Conservation (phyloP, 192 early-diverging fungal genomes). For the Gryganskiella cystojenkinii region DNA sequence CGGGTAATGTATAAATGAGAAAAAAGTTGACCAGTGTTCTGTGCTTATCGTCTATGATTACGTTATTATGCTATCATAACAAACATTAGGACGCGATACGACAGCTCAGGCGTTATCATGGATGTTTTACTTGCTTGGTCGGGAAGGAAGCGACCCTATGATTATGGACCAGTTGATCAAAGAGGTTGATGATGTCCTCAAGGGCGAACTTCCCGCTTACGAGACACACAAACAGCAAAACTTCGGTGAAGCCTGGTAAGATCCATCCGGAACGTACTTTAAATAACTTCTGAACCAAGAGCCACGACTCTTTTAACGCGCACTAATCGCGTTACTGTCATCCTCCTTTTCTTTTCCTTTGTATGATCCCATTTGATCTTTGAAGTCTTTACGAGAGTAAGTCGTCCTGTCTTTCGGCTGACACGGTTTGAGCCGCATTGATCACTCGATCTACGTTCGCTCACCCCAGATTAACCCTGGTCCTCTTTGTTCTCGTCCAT, state of each 20-base stretch:
- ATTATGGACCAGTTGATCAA: slow-evolving; percentile 20
- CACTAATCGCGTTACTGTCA: too few species aligned
- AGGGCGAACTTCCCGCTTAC: slow-evolving; percentile 12
- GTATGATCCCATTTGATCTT: not conserved
- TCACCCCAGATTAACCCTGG: not conserved
- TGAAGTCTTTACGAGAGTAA: slow-evolving; percentile 29
- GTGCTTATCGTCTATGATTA: too few species aligned
- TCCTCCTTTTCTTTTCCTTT: too few species aligned
- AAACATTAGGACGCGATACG: slow-evolving; percentile 61
- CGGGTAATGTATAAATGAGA: too few species aligned
- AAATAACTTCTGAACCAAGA: too few species aligned
- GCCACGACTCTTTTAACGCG: too few species aligned
- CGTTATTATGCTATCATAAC: too few species aligned
- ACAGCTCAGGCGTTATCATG: slow-evolving; percentile 66
- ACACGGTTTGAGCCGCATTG: too few species aligned
- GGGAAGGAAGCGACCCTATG: slow-evolving; percentile 45
- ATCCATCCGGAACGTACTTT: too few species aligned
- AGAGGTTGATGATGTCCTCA: slow-evolving; percentile 44
- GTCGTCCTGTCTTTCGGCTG: too few species aligned
- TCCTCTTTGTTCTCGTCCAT: too few species aligned
- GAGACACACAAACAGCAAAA: slow-evolving; percentile 32
- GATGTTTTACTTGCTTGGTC: slow-evolving; percentile 55
- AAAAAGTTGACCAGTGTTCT: too few species aligned
- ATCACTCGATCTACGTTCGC: not conserved
- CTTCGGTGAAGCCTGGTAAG: slow-evolving; percentile 42